phyloP scores from a whole-genome alignment of 371 early-diverging fungal genomes.

The Zychaea mexicana region DNA sequence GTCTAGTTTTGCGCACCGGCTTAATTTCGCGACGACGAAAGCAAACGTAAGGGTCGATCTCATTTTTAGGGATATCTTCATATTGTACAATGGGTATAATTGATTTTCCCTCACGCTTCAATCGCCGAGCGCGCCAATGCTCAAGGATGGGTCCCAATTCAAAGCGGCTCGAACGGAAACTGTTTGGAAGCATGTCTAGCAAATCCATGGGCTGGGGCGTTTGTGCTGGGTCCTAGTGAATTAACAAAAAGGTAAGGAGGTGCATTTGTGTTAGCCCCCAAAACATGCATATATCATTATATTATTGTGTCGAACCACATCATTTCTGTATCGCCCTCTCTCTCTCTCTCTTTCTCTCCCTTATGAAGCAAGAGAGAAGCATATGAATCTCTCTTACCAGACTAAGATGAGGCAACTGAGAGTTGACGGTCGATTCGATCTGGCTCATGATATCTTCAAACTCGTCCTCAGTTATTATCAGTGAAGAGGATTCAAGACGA shows the following conservation, averaged over 20 bases:
- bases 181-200: conserved; percentile 4
- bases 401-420: conserved; percentile 48
- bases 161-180: neutral
- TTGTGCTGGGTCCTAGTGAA: conserved; percentile 38
- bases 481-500: conserved; percentile 12
- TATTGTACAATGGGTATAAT: conserved; percentile 68
- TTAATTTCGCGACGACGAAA: conserved; percentile 94
- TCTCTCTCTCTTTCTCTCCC: neutral
- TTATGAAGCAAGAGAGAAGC: neutral
- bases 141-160: conserved; percentile 24
- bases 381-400: conserved; percentile 32
- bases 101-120: conserved; percentile 47
- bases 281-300: no score
- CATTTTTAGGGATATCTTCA: conserved; percentile 63
- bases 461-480: conserved; percentile 51
- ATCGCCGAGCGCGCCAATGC: conserved; percentile 52
- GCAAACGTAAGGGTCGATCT: conserved; percentile 94
- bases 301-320: no score
- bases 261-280: no score
- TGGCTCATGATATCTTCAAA: conserved; percentile 84
- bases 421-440: conserved; percentile 64
- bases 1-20: conserved; percentile 84
- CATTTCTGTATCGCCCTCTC: no score
- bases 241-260: neutral
- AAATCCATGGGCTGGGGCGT: conserved; percentile 24